phyloP scores from a whole-genome alignment of 352 stramenopile genomes.

The Blastocystis sp. region DNA sequence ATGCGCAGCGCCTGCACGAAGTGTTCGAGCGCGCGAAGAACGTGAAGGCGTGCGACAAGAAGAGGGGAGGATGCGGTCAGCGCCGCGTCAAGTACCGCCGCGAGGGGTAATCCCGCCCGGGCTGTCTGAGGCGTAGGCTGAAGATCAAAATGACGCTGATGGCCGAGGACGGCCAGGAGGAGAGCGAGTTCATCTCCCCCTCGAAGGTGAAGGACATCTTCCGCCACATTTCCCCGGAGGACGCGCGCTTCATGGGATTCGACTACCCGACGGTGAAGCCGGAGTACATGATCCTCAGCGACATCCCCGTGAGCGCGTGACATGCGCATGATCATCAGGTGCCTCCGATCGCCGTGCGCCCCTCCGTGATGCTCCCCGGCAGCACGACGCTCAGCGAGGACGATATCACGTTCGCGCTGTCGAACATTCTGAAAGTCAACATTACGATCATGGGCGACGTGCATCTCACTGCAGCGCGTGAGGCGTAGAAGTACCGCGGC shows the following conservation, averaged over 20 bases:
- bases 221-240: slow-evolving; percentile 93
- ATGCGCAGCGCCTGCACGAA: slow-evolving; percentile 70
- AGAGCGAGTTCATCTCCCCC: slow-evolving; percentile 85
- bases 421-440: slow-evolving; percentile 97
- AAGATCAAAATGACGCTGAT: slow-evolving; percentile 70
- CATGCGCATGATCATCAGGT: background rate
- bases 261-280: slow-evolving; percentile 83
- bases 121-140: slow-evolving; percentile 75
- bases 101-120: slow-evolving; percentile 77
- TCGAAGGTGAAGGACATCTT: slow-evolving; percentile 89
- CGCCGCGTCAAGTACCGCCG: slow-evolving; percentile 90
- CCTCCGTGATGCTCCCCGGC: slow-evolving; percentile 88
- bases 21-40: slow-evolving; percentile 50
- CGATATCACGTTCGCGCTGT: slow-evolving; percentile 94
- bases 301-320: slow-evolving; percentile 85
- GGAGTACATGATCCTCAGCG: slow-evolving; percentile 96
- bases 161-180: slow-evolving; percentile 84
- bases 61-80: slow-evolving; percentile 78
- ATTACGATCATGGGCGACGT: slow-evolving; percentile 68
- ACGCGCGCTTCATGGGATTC: slow-evolving; percentile 88
- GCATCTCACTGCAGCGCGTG: slow-evolving; percentile 71
- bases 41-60: slow-evolving; percentile 75
- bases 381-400: slow-evolving; percentile 86
- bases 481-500: slow-evolving; percentile 89
- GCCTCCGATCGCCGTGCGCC: slow-evolving; percentile 92